These are phyloP conservation scores for Striga asiatica DNA, from an alignment of 257 asterid species.

Conservation along the genomic window DNA sequence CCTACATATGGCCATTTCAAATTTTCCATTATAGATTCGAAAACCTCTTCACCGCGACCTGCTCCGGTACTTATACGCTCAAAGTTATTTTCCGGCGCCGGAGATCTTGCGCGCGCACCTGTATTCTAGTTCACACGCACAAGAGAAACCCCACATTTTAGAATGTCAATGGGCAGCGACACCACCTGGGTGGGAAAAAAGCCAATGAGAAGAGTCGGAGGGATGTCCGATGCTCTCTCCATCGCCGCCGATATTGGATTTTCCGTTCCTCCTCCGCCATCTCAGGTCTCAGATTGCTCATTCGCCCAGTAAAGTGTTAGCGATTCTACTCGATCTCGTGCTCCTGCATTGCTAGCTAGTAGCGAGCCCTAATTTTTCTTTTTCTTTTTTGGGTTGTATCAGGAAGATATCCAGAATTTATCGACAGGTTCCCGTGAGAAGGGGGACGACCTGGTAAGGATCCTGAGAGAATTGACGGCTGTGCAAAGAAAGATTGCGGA, in stretches of 20 bases:
- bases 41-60: conserved; percentile 1
- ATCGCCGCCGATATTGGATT: conserved; percentile 87
- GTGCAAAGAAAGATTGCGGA: conserved; percentile 91
- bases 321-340: conserved; percentile 2
- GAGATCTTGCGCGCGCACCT: conserved; percentile 12
- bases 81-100: conserved; percentile 17
- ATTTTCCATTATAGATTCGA: conserved; percentile 8
- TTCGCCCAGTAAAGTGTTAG: background rate
- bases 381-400: conserved; percentile 15
- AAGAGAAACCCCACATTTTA: background rate
- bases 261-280: conserved; percentile 53
- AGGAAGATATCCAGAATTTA: conserved; percentile 71
- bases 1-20: conserved; percentile 5
- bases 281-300: conserved; percentile 39
- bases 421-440: conserved; percentile 46
- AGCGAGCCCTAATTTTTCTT: conserved; percentile 14
- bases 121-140: background rate
- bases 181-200: conserved; percentile 86
- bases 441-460: conserved; percentile 81
- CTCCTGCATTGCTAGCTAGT: background rate
- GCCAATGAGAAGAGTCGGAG: conserved; percentile 77
- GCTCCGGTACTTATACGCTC: conserved; percentile 7
- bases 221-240: conserved; percentile 92
- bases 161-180: conserved; percentile 67
- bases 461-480: conserved; percentile 76